These are phyloP conservation scores for Cicer judaicum DNA, from an alignment of 306 rosid species.

Conservation along the genomic window DNA sequence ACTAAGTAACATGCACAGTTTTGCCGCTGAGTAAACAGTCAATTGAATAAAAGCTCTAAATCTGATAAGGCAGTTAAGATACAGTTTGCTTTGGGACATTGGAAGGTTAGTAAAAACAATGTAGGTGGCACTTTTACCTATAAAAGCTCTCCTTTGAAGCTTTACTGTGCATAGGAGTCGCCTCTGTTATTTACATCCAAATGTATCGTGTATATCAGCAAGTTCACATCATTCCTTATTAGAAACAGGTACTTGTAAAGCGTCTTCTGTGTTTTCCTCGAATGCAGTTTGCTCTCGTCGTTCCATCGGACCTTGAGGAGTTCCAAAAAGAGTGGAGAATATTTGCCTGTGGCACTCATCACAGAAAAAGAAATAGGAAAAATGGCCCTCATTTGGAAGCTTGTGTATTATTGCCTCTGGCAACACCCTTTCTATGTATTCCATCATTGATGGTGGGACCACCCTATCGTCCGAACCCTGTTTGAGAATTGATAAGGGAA, in stretches of 20 bases:
- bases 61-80: slow-evolving; percentile 5
- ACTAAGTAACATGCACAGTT: not conserved
- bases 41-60: not conserved
- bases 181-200: slow-evolving; percentile 72
- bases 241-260: slow-evolving; percentile 42
- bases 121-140: slow-evolving; percentile 33
- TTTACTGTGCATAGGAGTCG: slow-evolving; percentile 49
- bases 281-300: slow-evolving; percentile 46
- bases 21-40: slow-evolving; percentile 17
- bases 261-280: slow-evolving; percentile 48
- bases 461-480: slow-evolving; percentile 91
- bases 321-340: slow-evolving; percentile 76
- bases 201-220: slow-evolving; percentile 36
- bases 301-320: slow-evolving; percentile 69
- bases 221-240: slow-evolving; percentile 44
- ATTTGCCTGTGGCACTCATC: slow-evolving; percentile 80
- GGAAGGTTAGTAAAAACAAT: slow-evolving; percentile 18
- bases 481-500: slow-evolving; percentile 35
- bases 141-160: slow-evolving; percentile 49
- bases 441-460: slow-evolving; percentile 78
- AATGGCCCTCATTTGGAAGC: slow-evolving; percentile 93
- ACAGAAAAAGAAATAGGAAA: slow-evolving; percentile 82
- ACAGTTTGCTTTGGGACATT: slow-evolving; percentile 25
- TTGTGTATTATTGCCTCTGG: slow-evolving; percentile 75
- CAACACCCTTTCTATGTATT: slow-evolving; percentile 67